These are phyloP conservation scores for Daldinia vernicosa DNA, from an alignment of 495 filamentous ascomycete genomes.

Conservation along the genomic window DNA sequence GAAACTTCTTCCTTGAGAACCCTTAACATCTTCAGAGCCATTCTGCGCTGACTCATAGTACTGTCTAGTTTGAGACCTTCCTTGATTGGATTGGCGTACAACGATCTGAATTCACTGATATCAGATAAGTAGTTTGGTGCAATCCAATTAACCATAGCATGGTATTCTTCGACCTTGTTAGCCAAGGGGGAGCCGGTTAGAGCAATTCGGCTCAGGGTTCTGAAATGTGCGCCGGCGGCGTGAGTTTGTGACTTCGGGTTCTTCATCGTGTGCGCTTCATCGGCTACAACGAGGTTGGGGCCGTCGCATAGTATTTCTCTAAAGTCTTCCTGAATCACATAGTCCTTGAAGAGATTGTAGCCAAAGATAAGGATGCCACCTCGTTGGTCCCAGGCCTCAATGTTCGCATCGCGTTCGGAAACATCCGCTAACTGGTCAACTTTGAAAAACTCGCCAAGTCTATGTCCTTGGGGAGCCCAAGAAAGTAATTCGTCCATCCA, in stretches of 20 bases:
- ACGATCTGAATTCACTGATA: conserved; percentile 67
- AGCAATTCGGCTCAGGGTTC: conserved; percentile 78
- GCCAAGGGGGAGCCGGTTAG: conserved; percentile 87
- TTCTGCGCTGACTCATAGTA: conserved; percentile 58
- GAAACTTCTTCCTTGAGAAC: conserved; percentile 75
- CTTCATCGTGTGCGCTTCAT: conserved; percentile 88
- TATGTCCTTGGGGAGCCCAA: conserved; percentile 66
- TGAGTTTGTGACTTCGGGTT: conserved; percentile 64
- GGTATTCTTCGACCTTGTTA: conserved; percentile 85
- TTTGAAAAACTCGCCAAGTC: conserved; percentile 63
- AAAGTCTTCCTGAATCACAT: conserved; percentile 42
- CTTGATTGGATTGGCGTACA: conserved; percentile 77
- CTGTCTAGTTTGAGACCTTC: conserved; percentile 75
- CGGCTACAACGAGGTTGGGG: conserved; percentile 81
- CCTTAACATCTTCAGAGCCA: conserved; percentile 69
- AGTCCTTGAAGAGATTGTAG: conserved; percentile 68
- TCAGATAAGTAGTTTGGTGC: conserved; percentile 79
- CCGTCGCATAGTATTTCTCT: conserved; percentile 60
- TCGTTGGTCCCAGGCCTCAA: conserved; percentile 66
- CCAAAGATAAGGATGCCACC: conserved; percentile 82
- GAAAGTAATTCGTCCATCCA: conserved; percentile 80
- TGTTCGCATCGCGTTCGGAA: conserved; percentile 51
- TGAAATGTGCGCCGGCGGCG: conserved; percentile 63
- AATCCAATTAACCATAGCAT: conserved; percentile 88
- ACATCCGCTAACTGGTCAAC: conserved; percentile 48